Percentiles rank a stretch among this genome's conserved stretches.
These are phyloP conservation scores for Xylaria flabelliformis DNA, from an alignment of 495 filamentous ascomycete species.

Conservation along the genomic window DNA sequence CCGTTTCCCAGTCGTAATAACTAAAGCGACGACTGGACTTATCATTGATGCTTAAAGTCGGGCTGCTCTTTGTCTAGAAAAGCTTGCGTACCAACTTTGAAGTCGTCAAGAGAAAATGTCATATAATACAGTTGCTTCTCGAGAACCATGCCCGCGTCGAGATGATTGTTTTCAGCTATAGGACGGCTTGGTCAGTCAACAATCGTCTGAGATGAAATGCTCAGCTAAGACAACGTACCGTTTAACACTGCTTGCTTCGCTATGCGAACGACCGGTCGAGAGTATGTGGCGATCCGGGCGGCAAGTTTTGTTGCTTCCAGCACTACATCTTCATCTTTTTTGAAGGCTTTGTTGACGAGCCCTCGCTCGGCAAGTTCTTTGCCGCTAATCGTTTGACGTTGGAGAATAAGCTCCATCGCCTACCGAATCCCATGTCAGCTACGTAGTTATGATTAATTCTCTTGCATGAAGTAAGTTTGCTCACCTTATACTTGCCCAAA, in stretches of 20 bases:
- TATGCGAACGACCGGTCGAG: conserved; percentile 33
- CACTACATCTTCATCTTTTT: conserved; percentile 28
- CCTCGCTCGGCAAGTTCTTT: conserved; percentile 52
- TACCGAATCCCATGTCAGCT: conserved; percentile 62
- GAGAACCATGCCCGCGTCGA: conserved; percentile 33
- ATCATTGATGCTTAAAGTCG: conserved; percentile 32
- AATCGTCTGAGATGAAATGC: conserved; percentile 1
- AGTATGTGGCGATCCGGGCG: conserved; percentile 32
- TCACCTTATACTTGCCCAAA: conserved; percentile 49
- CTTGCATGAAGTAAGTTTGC: not conserved
- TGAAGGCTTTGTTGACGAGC: conserved; percentile 31
- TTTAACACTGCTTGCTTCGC: conserved; percentile 37
- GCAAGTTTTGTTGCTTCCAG: conserved; percentile 32
- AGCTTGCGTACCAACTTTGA: conserved; percentile 28
- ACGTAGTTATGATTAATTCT: not conserved
- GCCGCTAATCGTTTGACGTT: conserved; percentile 73
- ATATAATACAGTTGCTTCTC: conserved; percentile 38
- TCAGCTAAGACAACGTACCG: conserved; percentile 27
- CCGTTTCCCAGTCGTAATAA: not conserved
- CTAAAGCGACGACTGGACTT: not conserved
- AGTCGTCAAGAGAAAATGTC: conserved; percentile 33
- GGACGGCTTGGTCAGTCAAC: conserved; percentile 16
- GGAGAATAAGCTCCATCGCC: conserved; percentile 88
- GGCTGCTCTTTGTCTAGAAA: conserved; percentile 33
- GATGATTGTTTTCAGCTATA: conserved; percentile 34